Base-by-base conservation (phyloP, 176 grass and related monocot species). In the Dactylis glomerata region DNA sequence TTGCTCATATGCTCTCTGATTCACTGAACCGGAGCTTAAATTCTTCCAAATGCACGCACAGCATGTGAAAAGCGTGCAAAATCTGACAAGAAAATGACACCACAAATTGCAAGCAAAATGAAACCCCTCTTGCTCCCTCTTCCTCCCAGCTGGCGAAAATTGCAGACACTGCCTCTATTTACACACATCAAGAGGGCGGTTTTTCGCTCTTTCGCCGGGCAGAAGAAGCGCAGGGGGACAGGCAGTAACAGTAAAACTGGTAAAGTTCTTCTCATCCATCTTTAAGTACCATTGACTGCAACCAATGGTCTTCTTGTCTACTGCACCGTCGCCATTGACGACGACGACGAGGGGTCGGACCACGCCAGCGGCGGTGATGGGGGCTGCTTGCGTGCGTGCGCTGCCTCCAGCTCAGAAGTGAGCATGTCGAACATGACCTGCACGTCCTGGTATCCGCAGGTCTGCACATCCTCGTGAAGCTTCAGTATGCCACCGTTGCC, bases 401-500 rank as follows among this genome's bases (percentile, higher is more conserved):
- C 75, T 12, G 86, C 92, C 86, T 92, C 86, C 56, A 89, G 80
- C 71, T 91, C 92, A 9, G 91, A 91, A 38, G 88, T 92, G 64
- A 97, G 64, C 79, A 97, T 97, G 59, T 97, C 92, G 81, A 93
- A 97, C 88, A 97, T 91, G 72, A 97, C 88, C 57, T 97, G 92
- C 81, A 97, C 95, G 76, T 97, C 95, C 68, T 92, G 75, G 86
- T 97, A 94, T 50, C 74, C 92, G 20, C 95, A 97, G 24, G 65
- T 97, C 78, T 91, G 86, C 52, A 97, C 92, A 63, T 97, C 95
- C 28, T 93, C 90, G 4, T 94, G 89, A 24, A 97, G 86, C 59
- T 94, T 91, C 34, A 94, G 83, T 14, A 95, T 90, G 68, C 88
- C 89, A 27, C 90, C 88, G 46, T 26, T 94, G 32, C 87, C 95